Evolutionary conservation across 1,284 basidiomycete genomes (phyloP).

Genomic region (Moniliella sp.): DNA sequence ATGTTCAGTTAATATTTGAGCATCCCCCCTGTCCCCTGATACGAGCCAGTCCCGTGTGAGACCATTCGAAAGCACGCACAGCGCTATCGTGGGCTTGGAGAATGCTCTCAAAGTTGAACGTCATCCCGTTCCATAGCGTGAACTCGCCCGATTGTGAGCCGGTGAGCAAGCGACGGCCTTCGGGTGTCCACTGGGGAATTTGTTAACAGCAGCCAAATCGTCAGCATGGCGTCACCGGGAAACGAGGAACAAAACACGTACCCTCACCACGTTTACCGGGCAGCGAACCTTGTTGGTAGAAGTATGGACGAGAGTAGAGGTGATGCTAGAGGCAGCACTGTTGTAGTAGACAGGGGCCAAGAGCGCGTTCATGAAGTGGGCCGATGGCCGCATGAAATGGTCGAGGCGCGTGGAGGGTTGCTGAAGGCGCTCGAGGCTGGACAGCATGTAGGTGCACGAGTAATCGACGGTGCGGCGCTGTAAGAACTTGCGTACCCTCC

Average conservation of each 20-base stretch:
- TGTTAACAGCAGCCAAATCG: neutral
- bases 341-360: constrained; percentile 74
- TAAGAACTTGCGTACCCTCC: constrained; percentile 65
- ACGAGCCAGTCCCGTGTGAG: constrained; percentile 77
- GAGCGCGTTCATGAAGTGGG: constrained; percentile 39
- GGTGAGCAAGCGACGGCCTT: constrained; percentile 71
- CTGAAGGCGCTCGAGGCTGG: constrained; percentile 39
- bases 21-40: constrained; percentile 73
- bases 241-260: constrained; percentile 36
- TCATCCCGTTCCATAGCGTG: constrained; percentile 92
- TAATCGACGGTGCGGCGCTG: constrained; percentile 85
- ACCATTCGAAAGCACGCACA: constrained; percentile 70
- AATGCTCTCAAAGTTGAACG: constrained; percentile 98
- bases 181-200: constrained; percentile 92
- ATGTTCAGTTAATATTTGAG: constrained; percentile 99
- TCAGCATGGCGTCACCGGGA: neutral
- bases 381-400: constrained; percentile 10
- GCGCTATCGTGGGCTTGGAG: constrained; percentile 87
- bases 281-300: constrained; percentile 94
- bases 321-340: constrained; percentile 67
- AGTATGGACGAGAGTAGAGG: constrained; percentile 87
- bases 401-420: constrained; percentile 5
- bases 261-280: constrained; percentile 79
- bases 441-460: constrained; percentile 62
- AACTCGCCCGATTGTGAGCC: constrained; percentile 93